These are phyloP conservation scores for Nectriaceae sp. DNA, from an alignment of 2,329 filamentous ascomycete species.

Conservation along the genomic window DNA sequence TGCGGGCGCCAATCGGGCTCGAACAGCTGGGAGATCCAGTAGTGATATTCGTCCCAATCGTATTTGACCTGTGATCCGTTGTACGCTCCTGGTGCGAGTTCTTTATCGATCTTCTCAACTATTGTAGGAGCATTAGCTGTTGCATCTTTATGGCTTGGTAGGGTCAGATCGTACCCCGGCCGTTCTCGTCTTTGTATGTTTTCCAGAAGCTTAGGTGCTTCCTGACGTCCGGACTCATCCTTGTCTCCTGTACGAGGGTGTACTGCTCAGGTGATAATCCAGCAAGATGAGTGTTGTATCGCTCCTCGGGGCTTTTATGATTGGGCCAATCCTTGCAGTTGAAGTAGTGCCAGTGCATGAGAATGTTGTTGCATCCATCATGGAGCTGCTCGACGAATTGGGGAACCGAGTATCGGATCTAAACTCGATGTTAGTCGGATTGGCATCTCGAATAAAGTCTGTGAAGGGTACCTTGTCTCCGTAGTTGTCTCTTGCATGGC, in stretches of 20 bases:
- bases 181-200: constrained; percentile 25
- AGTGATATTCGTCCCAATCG: constrained; percentile 43
- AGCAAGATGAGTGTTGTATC: constrained; percentile 29
- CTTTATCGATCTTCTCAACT: constrained; percentile 7
- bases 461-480: constrained; percentile 23
- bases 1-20: constrained; percentile 41
- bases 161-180: constrained; percentile 15
- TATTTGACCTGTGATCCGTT: constrained; percentile 25
- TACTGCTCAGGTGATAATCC: constrained; percentile 34
- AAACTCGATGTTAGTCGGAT: constrained; percentile 1
- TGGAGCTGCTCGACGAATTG: constrained; percentile 47
- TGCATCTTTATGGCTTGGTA: too few species aligned
- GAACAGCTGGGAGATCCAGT: constrained; percentile 50
- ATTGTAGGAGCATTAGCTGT: constrained; percentile 5
- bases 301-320: constrained; percentile 27
- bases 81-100: constrained; percentile 14
- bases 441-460: neutral
- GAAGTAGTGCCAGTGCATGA: constrained; percentile 55
- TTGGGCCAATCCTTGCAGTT: constrained; percentile 35
- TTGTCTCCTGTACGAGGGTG: constrained; percentile 34
- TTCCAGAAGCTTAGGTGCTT: constrained; percentile 29
- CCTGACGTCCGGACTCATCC: constrained; percentile 20
- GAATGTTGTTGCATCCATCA: constrained; percentile 46
- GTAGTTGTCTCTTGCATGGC: constrained; percentile 43
- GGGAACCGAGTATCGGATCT: constrained; percentile 42